Evolutionary conservation across 2,329 filamentous ascomycete genomes (phyloP).

Genomic region (Scedosporium minutisporum): DNA sequence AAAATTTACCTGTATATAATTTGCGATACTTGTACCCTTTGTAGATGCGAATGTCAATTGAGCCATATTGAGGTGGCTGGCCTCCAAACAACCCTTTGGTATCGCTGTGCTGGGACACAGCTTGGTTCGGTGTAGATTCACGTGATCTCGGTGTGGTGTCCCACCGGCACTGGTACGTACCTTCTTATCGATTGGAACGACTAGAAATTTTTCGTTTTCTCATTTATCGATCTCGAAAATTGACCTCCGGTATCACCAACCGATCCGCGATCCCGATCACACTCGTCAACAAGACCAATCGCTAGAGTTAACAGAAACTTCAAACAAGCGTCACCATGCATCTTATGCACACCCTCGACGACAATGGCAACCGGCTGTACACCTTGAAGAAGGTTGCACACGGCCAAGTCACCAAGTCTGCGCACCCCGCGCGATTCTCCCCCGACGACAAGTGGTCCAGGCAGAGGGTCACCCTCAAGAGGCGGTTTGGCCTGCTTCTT

Average conservation of each 20-base stretch:
- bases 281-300: neutral
- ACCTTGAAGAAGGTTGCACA: conserved; percentile 84
- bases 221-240: neutral
- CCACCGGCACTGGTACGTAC: neutral
- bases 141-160: neutral
- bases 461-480: conserved; percentile 91
- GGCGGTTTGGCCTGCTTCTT: conserved; percentile 78
- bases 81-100: neutral
- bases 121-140: neutral
- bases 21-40: no score
- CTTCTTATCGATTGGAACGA: neutral
- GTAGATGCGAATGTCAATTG: no score
- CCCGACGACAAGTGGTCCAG: conserved; percentile 98
- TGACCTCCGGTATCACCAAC: neutral
- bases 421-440: conserved; percentile 91
- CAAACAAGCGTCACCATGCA: conserved; percentile 34
- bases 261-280: neutral
- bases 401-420: conserved; percentile 86
- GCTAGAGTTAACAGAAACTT: neutral
- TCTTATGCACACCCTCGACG: conserved; percentile 75
- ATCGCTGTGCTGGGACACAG: neutral
- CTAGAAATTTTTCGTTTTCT: conserved; percentile 2
- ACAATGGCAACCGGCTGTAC: conserved; percentile 79
- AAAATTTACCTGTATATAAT: no score
- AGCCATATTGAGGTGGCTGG: no score